These are phyloP conservation scores for Ustilago trichophora DNA, from an alignment of 1,284 basidiomycete species.

Conservation along the genomic window DNA sequence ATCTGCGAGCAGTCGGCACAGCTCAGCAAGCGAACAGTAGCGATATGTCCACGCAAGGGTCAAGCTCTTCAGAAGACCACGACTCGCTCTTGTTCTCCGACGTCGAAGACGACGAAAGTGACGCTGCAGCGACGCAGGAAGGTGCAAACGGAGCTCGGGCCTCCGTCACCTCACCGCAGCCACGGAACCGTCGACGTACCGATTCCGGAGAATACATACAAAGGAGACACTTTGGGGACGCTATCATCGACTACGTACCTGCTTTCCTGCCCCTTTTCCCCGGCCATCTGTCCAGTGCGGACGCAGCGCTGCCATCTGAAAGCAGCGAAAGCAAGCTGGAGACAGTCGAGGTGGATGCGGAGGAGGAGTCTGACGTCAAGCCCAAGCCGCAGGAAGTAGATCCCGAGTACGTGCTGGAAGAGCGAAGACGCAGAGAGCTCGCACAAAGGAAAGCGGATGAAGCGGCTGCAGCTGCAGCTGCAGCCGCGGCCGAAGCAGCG, in stretches of 20 bases:
- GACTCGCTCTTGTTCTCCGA: constrained; percentile 23
- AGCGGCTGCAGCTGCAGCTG: constrained; percentile 28
- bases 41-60: constrained; percentile 18
- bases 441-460: constrained; percentile 42
- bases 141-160: not conserved
- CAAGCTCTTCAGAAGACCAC: constrained; percentile 14
- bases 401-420: constrained; percentile 36
- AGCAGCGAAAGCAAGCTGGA: not conserved
- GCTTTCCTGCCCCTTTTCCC: constrained; percentile 38
- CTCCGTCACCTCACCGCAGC: not conserved
- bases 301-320: not conserved
- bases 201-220: not conserved
- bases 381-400: constrained; percentile 27
- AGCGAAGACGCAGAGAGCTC: constrained; percentile 25
- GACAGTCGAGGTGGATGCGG: not conserved
- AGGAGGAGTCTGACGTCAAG: not conserved
- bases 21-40: not conserved
- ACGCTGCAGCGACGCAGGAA: not conserved
- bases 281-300: not conserved
- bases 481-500: constrained; percentile 8
- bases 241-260: constrained; percentile 40
- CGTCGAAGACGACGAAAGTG: constrained; percentile 16
- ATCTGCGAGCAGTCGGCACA: not conserved
- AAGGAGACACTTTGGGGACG: constrained; percentile 19
- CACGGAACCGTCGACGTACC: constrained; percentile 12